Conservation (phyloP, 1,139 yeast genomes). For the Saccharomyces pastorianus region DNA sequence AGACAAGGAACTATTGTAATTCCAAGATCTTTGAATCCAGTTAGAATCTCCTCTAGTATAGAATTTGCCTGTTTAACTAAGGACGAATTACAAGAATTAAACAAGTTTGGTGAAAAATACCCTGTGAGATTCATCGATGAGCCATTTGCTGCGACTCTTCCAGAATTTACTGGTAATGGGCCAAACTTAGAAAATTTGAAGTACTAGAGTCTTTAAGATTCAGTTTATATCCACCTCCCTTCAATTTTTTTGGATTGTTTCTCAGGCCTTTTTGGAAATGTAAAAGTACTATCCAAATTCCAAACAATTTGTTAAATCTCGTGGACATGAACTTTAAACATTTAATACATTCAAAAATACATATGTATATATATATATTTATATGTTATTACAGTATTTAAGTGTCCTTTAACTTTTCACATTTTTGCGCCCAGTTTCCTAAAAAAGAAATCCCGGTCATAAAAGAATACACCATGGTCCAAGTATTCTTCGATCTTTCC, state of each 20-base stretch:
- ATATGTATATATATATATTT: background rate
- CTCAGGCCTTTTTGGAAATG: too few species aligned
- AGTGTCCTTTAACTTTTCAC: background rate
- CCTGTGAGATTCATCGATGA: conserved; percentile 36
- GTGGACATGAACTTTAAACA: background rate
- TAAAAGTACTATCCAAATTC: too few species aligned
- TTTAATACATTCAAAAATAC: background rate
- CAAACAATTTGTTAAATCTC: background rate
- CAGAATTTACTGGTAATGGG: conserved; percentile 22
- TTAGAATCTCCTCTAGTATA: conserved; percentile 29
- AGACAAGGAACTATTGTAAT: conserved; percentile 45
- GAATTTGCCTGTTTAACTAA: conserved; percentile 37
- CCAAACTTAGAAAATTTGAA: background rate
- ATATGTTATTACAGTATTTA: background rate
- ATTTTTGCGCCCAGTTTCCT: conserved; percentile 1
- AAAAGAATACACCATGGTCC: conserved; percentile 7
- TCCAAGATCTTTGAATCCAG: conserved; percentile 42
- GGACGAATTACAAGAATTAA: conserved; percentile 39
- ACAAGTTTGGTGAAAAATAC: conserved; percentile 38
- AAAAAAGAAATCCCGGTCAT: conserved; percentile 11
- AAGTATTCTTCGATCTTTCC: conserved; percentile 8
- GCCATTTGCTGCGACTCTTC: conserved; percentile 24
- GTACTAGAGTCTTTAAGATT: background rate
- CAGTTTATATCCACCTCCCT: background rate
- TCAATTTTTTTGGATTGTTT: too few species aligned